Conservation (phyloP, 148 eudicot species). For the Bassia scoparia region DNA sequence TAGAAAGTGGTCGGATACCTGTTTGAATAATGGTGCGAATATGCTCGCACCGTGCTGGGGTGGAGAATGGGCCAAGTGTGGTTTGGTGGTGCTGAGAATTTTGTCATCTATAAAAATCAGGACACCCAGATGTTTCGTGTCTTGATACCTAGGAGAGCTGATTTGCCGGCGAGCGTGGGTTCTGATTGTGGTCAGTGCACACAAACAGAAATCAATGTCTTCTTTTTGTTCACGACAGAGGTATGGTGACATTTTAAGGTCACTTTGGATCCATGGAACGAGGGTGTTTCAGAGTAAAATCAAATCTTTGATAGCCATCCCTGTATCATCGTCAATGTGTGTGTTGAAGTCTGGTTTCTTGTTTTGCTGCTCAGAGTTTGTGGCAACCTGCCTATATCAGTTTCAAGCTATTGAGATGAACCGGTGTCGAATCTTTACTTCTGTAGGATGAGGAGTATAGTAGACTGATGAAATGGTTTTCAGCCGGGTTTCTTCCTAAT, state of each 20-base stretch:
- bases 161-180: slow-evolving; percentile 91
- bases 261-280: slow-evolving; percentile 69
- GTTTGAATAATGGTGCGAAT: slow-evolving; percentile 97
- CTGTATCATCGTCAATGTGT: slow-evolving; percentile 77
- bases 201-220: slow-evolving; percentile 87
- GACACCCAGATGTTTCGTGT: slow-evolving; percentile 87
- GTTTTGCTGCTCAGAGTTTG: slow-evolving; percentile 99
- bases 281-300: slow-evolving; percentile 74
- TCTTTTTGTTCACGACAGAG: slow-evolving; percentile 87
- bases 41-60: slow-evolving; percentile 97
- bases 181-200: slow-evolving; percentile 81
- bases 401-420: slow-evolving; percentile 94
- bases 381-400: slow-evolving; percentile 96
- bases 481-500: slow-evolving; percentile 90
- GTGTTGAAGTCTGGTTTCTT: slow-evolving; percentile 84
- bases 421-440: slow-evolving; percentile 86
- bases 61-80: slow-evolving; percentile 97
- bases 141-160: slow-evolving; percentile 84
- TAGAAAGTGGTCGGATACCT: slow-evolving; percentile 92
- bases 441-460: slow-evolving; percentile 74
- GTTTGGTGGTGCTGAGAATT: slow-evolving; percentile 95
- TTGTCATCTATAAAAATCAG: slow-evolving; percentile 95
- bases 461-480: slow-evolving; percentile 92
- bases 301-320: slow-evolving; percentile 92
- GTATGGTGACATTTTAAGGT: slow-evolving; percentile 96